Conservation (phyloP, 1,284 basidiomycete species). For the Mycena citricolor region DNA sequence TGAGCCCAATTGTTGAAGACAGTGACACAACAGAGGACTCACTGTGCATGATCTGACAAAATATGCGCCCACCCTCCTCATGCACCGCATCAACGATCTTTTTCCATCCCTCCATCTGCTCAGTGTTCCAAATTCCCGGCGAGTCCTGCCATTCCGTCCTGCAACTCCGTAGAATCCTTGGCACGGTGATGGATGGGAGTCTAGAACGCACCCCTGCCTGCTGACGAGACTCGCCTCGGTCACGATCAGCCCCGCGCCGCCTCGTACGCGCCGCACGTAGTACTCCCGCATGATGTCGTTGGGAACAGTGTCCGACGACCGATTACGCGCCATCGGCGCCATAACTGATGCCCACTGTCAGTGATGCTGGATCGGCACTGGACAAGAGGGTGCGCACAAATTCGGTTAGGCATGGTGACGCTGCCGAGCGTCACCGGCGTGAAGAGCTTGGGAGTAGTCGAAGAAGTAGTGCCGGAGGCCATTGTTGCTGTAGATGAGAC, state of each 20-base stretch:
- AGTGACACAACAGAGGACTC: conserved; percentile 20
- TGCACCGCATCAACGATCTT: conserved; percentile 37
- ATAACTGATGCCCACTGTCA: conserved; percentile 22
- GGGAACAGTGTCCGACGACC: conserved; percentile 31
- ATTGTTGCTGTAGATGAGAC: too few relatives aligned
- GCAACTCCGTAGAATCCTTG: too few relatives aligned
- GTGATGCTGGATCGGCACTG: too few relatives aligned
- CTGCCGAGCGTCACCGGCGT: conserved; percentile 5
- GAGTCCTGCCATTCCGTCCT: conserved; percentile 26
- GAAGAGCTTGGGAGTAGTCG: too few relatives aligned
- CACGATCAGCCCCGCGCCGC: conserved; percentile 43
- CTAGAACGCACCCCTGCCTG: conserved; percentile 37
- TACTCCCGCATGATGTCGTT: conserved; percentile 42
- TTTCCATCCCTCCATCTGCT: conserved; percentile 33
- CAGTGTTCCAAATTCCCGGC: conserved; percentile 29
- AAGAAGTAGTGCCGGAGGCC: too few relatives aligned
- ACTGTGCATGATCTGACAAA: conserved; percentile 14
- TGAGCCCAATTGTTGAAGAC: neutral
- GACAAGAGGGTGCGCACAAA: conserved; percentile 2
- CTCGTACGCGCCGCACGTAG: conserved; percentile 43
- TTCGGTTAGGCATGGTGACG: conserved; percentile 5
- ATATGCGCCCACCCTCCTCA: conserved; percentile 41
- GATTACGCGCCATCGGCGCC: conserved; percentile 36
- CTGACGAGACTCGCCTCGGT: conserved; percentile 42
- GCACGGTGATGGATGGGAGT: too few relatives aligned